Base-by-base conservation (phyloP, 305 asterid genomes). In the Fraxinus nigra region DNA sequence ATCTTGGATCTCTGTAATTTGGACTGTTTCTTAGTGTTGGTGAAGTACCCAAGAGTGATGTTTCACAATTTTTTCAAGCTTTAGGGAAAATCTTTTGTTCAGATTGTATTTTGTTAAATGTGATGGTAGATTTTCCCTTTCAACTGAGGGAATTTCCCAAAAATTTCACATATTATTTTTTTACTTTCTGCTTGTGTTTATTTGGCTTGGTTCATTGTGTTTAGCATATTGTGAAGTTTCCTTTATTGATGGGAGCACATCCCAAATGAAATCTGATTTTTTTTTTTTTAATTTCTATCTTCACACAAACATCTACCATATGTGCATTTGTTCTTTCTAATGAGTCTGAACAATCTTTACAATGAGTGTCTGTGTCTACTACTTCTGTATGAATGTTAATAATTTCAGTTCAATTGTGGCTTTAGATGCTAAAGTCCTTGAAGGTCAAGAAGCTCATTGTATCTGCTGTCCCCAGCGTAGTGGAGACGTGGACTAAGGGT, bases 401-500 rank as follows among this genome's bases (percentile, higher is more conserved):
- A 51, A 82, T 86, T 76, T 35, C 34, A 20, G 63, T 73, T 76
- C 37, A 56, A 77, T 76, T 81, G 83, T 87, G 90, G 76, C 70
- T 85, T 54, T 77, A 95, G 99, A 87, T 92, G 97, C 90, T 95
- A 56, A 91, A 82, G 82, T 85, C 90, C 46, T 84, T 94, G 86
- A 92, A 94, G 90, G 94, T 95, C 16, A 90, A 90, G 92, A 92
- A 81, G 88, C 94, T 95, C 2, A 92, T 94, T 20, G 81, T 95
- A 86, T 95, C 99, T 76, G 98, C 99, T 63, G 89, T 95, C 77
- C 98, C 99, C 56, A 85, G 85, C 69, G 80, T 93, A 74, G 93
- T 95, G 63, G 97, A 92, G 83, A 94, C 98, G 67, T 95, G 99
- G 99, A 93, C 97, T 0, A 85, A 75, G 9, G 97, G 98, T 54